Conservation (phyloP, 2,329 filamentous ascomycete genomes). For the Cladophialophora chaetospira region DNA sequence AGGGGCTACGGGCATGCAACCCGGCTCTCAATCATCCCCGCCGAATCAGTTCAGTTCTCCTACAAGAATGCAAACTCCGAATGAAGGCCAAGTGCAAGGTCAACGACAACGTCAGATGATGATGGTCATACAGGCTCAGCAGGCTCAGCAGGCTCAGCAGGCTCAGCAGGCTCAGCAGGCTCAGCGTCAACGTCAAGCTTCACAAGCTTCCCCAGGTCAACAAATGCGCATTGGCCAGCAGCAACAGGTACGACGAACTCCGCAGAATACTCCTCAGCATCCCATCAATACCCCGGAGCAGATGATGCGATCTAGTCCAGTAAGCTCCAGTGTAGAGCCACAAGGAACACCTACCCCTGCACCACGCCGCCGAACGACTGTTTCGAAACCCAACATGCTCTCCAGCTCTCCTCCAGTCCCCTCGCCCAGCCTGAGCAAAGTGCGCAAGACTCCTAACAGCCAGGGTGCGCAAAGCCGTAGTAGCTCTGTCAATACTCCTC, state of each 20-base stretch:
- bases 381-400: not conserved
- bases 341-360: constrained; percentile 2
- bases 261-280: not conserved
- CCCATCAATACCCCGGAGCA: not conserved
- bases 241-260: not conserved
- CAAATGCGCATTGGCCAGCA: not conserved
- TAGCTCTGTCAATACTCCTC: not conserved
- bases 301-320: not conserved
- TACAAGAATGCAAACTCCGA: not conserved
- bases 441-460: not conserved
- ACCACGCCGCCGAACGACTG: not conserved
- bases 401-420: not conserved
- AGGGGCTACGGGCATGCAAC: not conserved
- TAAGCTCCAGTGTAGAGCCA: not conserved
- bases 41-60: not conserved
- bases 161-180: no score
- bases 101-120: not conserved
- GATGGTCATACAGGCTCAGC: no score
- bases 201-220: not conserved
- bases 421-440: not conserved
- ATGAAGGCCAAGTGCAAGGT: not conserved
- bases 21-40: not conserved
- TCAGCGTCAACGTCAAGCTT: not conserved
- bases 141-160: no score
- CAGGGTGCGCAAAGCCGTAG: not conserved